A percentile compares a stretch with the other conserved stretches of the same genome.
Conservation (phyloP, 2,329 filamentous ascomycete genomes). For the Aspergillus fijiensis region DNA sequence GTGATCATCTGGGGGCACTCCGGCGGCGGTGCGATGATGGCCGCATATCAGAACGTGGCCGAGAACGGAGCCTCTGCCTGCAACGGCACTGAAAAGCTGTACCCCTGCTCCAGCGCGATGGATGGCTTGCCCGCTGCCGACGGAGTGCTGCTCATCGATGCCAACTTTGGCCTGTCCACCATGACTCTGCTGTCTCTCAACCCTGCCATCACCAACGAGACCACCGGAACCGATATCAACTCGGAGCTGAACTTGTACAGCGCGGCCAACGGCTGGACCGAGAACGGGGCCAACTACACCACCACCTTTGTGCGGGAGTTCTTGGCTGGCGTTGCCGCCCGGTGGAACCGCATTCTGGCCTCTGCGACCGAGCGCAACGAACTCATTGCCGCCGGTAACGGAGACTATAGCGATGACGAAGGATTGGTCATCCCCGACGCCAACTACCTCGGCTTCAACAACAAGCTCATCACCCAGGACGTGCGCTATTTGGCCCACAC, state of each 20-base stretch:
- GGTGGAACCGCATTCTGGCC: not conserved
- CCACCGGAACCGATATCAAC: not conserved
- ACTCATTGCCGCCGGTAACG: not conserved
- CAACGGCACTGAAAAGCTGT: not conserved
- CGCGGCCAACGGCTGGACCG: slow-evolving; percentile 1
- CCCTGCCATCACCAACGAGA: not conserved
- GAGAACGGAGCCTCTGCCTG: slow-evolving; percentile 2
- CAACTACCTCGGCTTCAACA: slow-evolving; percentile 4
- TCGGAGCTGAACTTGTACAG: not conserved
- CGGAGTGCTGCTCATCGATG: not conserved
- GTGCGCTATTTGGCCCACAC: not conserved
- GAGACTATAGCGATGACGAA: slow-evolving; percentile 1
- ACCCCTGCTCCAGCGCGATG: slow-evolving; percentile 2
- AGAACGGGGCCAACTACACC: not conserved
- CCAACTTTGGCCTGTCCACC: slow-evolving; percentile 1
- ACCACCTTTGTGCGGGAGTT: not conserved
- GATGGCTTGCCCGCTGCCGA: not conserved
- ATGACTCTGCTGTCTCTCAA: slow-evolving; percentile 1
- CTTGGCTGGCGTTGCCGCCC: not conserved
- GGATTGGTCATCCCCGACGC: not conserved
- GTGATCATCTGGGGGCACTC: not conserved
- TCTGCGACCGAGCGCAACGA: not conserved
- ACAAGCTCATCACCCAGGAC: slow-evolving; percentile 3
- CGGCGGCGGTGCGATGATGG: slow-evolving; percentile 2
- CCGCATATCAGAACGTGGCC: not conserved